A percentile compares a stretch with the other conserved stretches of the same genome.
Evolutionary conservation across 805 yeast species (phyloP).

Genomic region (Starmera quercuum): DNA sequence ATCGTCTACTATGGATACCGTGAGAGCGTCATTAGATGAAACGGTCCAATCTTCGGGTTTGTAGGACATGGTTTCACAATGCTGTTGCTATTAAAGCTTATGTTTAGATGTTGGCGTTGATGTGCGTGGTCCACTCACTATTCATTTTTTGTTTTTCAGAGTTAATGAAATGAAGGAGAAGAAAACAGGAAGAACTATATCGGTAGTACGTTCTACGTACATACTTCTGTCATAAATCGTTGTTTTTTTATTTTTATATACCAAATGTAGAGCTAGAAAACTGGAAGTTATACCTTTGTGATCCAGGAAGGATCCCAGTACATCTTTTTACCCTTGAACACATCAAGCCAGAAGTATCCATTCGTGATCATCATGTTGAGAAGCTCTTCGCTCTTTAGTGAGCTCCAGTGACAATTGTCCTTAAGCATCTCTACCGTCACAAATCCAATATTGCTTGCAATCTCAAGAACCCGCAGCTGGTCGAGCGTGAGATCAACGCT

Average conservation of each 20-base stretch:
- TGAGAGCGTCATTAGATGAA: conserved; percentile 62
- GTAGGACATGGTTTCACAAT: conserved; percentile 23
- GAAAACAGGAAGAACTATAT: too few species aligned
- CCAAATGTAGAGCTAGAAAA: too few species aligned
- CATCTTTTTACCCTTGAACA: conserved; percentile 35
- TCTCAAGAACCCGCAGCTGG: conserved; percentile 62
- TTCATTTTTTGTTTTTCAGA: neutral
- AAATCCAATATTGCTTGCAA: conserved; percentile 72
- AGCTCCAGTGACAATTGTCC: conserved; percentile 76
- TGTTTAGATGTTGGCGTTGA: neutral
- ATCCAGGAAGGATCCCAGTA: conserved; percentile 81
- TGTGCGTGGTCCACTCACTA: neutral
- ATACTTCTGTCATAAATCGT: too few species aligned
- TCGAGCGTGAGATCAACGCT: conserved; percentile 61
- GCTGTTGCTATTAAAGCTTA: neutral
- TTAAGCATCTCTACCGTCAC: conserved; percentile 54
- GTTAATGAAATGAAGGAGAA: too few species aligned
- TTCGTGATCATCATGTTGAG: conserved; percentile 72
- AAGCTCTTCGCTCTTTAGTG: conserved; percentile 49
- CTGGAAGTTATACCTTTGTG: conserved; percentile 12
- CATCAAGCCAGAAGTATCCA: conserved; percentile 85
- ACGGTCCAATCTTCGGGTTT: conserved; percentile 70
- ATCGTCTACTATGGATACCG: conserved; percentile 51
- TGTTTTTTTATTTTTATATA: too few species aligned
- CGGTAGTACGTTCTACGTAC: too few species aligned